phyloP scores from a whole-genome alignment of 2,329 filamentous ascomycete genomes.

The Trichophyton schoenleinii region DNA sequence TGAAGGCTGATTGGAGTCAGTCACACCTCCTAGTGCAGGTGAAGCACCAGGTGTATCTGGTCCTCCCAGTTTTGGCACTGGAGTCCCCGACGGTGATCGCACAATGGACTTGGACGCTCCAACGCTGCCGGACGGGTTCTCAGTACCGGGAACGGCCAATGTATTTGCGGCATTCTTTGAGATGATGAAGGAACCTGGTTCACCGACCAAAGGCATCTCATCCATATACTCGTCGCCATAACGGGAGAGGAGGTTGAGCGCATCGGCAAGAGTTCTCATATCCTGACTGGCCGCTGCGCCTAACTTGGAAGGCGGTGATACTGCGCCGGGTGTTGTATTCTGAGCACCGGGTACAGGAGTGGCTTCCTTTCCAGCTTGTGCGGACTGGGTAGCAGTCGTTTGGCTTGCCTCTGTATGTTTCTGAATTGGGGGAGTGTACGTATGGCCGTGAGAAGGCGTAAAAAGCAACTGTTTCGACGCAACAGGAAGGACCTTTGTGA shows the following conservation, averaged over 20 bases:
- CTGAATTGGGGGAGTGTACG: constrained; percentile 41
- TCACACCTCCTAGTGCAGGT: not conserved
- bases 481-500: constrained; percentile 44
- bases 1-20: not conserved
- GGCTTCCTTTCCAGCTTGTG: constrained; percentile 36
- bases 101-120: not conserved
- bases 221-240: constrained; percentile 53
- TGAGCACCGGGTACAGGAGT: constrained; percentile 34
- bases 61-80: constrained; percentile 7
- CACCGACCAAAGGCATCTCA: constrained; percentile 49
- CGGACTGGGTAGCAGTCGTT: constrained; percentile 23
- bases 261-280: constrained; percentile 33
- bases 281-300: constrained; percentile 19
- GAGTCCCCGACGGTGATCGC: constrained; percentile 8
- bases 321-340: constrained; percentile 16
- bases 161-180: constrained; percentile 21
- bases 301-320: constrained; percentile 14
- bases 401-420: constrained; percentile 27
- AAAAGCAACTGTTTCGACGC: constrained; percentile 44
- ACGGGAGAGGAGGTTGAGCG: constrained; percentile 39
- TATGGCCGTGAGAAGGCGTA: constrained; percentile 47
- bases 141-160: constrained; percentile 15
- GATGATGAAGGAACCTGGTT: constrained; percentile 51
- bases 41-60: constrained; percentile 10
- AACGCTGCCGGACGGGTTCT: not conserved